Evolutionary conservation across 2,329 filamentous ascomycete species (phyloP), one percentile per base, ranked within the genome.

Genomic region (Peltaster fructicola): DNA sequence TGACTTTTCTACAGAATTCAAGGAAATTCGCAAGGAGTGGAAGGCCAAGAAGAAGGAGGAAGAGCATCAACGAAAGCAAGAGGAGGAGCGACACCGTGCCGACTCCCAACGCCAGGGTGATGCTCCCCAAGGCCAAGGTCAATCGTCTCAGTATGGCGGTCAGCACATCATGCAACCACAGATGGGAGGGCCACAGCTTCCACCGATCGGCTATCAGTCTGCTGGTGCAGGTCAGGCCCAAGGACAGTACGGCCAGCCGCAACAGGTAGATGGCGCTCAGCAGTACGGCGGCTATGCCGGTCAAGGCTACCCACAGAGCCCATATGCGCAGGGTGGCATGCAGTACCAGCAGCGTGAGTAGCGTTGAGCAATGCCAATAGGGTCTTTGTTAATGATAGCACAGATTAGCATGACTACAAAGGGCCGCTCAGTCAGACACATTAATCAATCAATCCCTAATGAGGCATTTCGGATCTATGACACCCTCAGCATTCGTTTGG

Each of bases 1-100:
- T 57, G 45, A 56, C 51, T 43, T 35, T 32, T 29, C 27, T 43
- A 37, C 46, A 95, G 88, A 95, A 53, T 95, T 98, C 59, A 98
- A 98, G 51, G 88, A 98, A 47, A 93, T 95, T 32, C 78, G 88
- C 35, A 95, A 95, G 50, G 85, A 95, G 48, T 98, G 88, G 88
- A 98, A 95, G 60, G 79, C 80, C 18, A 81, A 88, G 45, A 95
- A 95, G 69, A 98, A 98, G 79, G 88, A 95, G 51, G 85, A 95
- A 43, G 85, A 95, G 38, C 74, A 74, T 25, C 65, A 71, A 41
- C 78, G 84, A 45, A 93, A 93, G 61, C 77, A 76, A 8, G 80
- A 84, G 7, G 85, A 95, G 36, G 84, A 93, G 47, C 66, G 74
- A 36, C 65, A 73, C 34, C 77, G 84, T 29, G 73, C 72, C 51